A percentile compares a stretch with the other conserved stretches of the same genome.
These are phyloP conservation scores for Moringa oleifera DNA, from an alignment of 345 rosid species.

Conservation along the genomic window DNA sequence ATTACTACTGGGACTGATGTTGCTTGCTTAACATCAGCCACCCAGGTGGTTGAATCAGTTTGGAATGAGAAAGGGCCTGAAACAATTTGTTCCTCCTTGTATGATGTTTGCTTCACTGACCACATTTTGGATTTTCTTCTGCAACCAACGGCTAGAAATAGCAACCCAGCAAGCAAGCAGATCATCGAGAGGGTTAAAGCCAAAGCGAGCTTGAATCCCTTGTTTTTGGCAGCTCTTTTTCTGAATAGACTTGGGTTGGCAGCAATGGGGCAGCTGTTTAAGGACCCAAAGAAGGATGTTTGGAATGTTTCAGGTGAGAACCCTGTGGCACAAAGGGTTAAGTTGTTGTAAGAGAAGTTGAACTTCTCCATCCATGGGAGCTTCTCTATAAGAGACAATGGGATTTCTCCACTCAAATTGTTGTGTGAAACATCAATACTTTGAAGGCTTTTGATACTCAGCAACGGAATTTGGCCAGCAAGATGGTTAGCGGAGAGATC, in stretches of 20 bases:
- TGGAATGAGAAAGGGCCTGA: slow-evolving; percentile 90
- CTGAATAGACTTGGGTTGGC: slow-evolving; percentile 59
- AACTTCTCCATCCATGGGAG: slow-evolving; percentile 57
- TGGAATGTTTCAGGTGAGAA: slow-evolving; percentile 38
- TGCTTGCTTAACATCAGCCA: slow-evolving; percentile 92
- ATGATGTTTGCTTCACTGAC: slow-evolving; percentile 55
- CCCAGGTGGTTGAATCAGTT: slow-evolving; percentile 90
- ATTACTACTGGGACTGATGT: slow-evolving; percentile 64
- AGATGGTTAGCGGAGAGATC: slow-evolving; percentile 82
- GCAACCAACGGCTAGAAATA: slow-evolving; percentile 66
- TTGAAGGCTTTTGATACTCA: slow-evolving; percentile 41
- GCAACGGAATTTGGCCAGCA: slow-evolving; percentile 47
- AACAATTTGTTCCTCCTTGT: slow-evolving; percentile 65
- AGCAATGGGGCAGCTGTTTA: slow-evolving; percentile 82
- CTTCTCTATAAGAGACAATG: slow-evolving; percentile 43
- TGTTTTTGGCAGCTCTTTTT: slow-evolving; percentile 36
- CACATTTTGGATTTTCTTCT: slow-evolving; percentile 47
- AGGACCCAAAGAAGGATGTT: slow-evolving; percentile 55
- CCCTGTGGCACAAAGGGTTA: slow-evolving; percentile 59
- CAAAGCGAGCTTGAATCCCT: slow-evolving; percentile 56
- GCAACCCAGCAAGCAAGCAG: slow-evolving; percentile 54
- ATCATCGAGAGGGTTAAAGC: slow-evolving; percentile 60
- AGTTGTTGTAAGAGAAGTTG: slow-evolving; percentile 90
- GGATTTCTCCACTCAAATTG: slow-evolving; percentile 80
- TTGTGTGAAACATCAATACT: slow-evolving; percentile 71